A percentile compares a stretch with the other conserved stretches of the same genome.
Evolutionary conservation across 352 stramenopile genomes (phyloP).

Genomic region (Thraustotheca clavata): DNA sequence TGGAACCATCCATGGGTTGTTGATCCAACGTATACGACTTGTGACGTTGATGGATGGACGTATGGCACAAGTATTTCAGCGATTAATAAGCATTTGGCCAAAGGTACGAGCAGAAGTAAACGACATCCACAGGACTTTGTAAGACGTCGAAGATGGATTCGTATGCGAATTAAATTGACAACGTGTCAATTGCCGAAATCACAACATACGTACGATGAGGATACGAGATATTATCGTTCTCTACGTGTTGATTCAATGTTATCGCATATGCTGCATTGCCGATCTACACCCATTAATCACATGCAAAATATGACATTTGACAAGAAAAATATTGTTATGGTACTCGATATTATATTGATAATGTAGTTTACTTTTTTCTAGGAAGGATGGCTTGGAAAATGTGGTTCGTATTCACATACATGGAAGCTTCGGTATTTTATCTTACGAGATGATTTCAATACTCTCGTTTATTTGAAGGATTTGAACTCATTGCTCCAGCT

Average conservation of each 20-base stretch:
- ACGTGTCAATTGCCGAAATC: conserved; percentile 28
- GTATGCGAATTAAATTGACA: conserved; percentile 41
- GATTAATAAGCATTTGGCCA: conserved; percentile 72
- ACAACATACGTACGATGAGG: not conserved
- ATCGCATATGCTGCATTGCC: conserved; percentile 42
- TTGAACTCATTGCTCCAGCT: conserved; percentile 59
- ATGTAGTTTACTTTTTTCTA: conserved; percentile 23
- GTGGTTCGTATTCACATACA: conserved; percentile 55
- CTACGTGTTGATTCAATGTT: conserved; percentile 53
- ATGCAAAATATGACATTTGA: conserved; percentile 43
- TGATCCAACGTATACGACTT: conserved; percentile 69
- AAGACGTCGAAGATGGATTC: conserved; percentile 64
- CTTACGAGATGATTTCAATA: conserved; percentile 54
- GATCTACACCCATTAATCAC: conserved; percentile 27
- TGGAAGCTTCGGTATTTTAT: conserved; percentile 84
- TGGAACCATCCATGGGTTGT: conserved; percentile 73
- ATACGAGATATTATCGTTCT: conserved; percentile 52
- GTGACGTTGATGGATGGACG: conserved; percentile 76
- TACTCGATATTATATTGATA: not conserved
- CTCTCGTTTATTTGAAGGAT: conserved; percentile 68
- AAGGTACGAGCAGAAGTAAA: conserved; percentile 67
- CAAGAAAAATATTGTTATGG: conserved; percentile 43
- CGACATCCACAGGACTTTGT: conserved; percentile 76
- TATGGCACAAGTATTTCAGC: conserved; percentile 77
- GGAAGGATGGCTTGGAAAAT: conserved; percentile 67